phyloP scores from a whole-genome alignment of 164 flowering plant genomes.

The Paratinospora sagittata region DNA sequence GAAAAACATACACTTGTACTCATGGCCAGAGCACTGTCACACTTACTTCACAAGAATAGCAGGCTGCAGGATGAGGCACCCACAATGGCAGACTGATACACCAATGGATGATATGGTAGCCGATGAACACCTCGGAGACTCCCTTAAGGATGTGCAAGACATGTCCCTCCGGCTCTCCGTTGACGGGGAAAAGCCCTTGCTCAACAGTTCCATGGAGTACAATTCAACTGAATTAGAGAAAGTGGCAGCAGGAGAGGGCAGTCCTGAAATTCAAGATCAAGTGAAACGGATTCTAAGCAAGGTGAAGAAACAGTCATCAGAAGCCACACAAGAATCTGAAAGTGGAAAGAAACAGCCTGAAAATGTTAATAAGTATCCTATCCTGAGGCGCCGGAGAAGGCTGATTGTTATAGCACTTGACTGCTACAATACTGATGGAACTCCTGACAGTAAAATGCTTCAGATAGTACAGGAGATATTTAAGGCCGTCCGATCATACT shows the following conservation, averaged over 20 bases:
- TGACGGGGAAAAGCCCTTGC: slow-evolving; percentile 72
- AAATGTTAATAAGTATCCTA: slow-evolving; percentile 57
- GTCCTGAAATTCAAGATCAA: slow-evolving; percentile 61
- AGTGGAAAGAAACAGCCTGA: slow-evolving; percentile 36
- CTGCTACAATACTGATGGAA: slow-evolving; percentile 59
- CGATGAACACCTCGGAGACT: slow-evolving; percentile 71
- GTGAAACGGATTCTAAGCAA: slow-evolving; percentile 62
- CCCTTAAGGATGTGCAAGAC: slow-evolving; percentile 83
- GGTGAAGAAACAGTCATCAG: slow-evolving; percentile 42
- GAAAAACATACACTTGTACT: slow-evolving; percentile 88
- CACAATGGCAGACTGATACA: slow-evolving; percentile 89
- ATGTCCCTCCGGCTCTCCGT: slow-evolving; percentile 85
- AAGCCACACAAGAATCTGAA: slow-evolving; percentile 25
- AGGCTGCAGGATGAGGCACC: slow-evolving; percentile 87
- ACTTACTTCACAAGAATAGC: slow-evolving; percentile 93
- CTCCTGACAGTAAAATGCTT: slow-evolving; percentile 57
- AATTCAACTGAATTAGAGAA: slow-evolving; percentile 21
- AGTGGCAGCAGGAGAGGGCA: slow-evolving; percentile 29
- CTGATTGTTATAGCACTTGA: slow-evolving; percentile 77
- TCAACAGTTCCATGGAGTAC: slow-evolving; percentile 47
- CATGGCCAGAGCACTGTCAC: slow-evolving; percentile 99
- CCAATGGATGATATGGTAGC: slow-evolving; percentile 52
- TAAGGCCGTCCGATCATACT: slow-evolving; percentile 51
- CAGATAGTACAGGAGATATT: slow-evolving; percentile 51
- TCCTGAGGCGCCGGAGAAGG: slow-evolving; percentile 53